Base-by-base conservation (phyloP, 495 filamentous ascomycete genomes). In the Penicillium pulvis region DNA sequence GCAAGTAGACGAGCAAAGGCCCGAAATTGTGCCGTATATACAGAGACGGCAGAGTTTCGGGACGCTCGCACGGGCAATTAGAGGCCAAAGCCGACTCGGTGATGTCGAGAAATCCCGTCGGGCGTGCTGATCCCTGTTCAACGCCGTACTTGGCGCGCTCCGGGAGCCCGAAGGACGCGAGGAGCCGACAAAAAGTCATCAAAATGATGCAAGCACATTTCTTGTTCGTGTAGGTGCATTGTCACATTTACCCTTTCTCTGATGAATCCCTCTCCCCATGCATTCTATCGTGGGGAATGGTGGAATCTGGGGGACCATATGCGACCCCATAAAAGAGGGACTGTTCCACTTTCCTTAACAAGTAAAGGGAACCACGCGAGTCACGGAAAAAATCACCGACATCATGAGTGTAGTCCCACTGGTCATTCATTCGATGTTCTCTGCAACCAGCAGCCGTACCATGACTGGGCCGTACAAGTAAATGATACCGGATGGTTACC, bases 81-180 rank as follows among this genome's bases (percentile, higher is more conserved):
- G 33, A 36, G 7, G 33, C 10, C 26, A 41, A 63, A 59, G 57
- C 61, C 56, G 61, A 63, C 20, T 30, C 57, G 39, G 41, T 59
- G 52, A 50, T 51, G 51, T 62, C 20, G 45, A 58, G n/a, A 4
- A 14, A 12, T 49, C 49, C 49, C 41, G 39, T 14, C 30, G 28
- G 19, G 9, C 41, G 41, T 48, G 57, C 49, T 57, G 53, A 59
- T 63, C 61, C 56, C 52, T 51, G 55, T 44, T 51, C 45, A 39
- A 53, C 39, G 10, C 30, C 28, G 39, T 30, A 39, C 59, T 53
- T 56, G 50, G 54, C 44, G 47, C 58, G 26, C 43, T 28, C 55
- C 11, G 20, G 23, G 35, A 42, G 12, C 35, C 50, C 50, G 26
- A 33, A 50, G 23, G 14, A 23, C n/a, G 35, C 14, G 9, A 24